A percentile compares a stretch with the other conserved stretches of the same genome.
phyloP scores from a whole-genome alignment of 805 yeast species.

The Wickerhamomyces chaumierensis region DNA sequence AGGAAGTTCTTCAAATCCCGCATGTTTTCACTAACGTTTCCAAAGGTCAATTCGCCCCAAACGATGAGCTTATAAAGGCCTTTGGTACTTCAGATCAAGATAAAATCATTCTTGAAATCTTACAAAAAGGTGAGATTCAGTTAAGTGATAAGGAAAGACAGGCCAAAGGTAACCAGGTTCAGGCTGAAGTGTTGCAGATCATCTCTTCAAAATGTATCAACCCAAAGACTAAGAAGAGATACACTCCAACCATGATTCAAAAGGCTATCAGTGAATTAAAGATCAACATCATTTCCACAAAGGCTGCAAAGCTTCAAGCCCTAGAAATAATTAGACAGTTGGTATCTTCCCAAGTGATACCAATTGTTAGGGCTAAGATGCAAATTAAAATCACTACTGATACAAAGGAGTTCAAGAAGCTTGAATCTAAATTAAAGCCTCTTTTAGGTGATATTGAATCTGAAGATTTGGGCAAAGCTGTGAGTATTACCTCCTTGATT shows the following conservation, averaged over 20 bases:
- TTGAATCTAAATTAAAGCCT: constrained; percentile 30
- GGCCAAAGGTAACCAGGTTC: constrained; percentile 58
- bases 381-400: constrained; percentile 56
- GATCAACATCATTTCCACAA: constrained; percentile 63
- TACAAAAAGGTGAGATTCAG: constrained; percentile 89
- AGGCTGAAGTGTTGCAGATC: constrained; percentile 71
- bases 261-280: constrained; percentile 72
- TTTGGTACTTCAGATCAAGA: constrained; percentile 73
- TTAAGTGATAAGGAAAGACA: constrained; percentile 88
- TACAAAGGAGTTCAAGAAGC: constrained; percentile 37
- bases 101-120: constrained; percentile 66
- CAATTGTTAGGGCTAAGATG: constrained; percentile 93
- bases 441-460: constrained; percentile 31
- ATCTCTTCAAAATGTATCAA: constrained; percentile 87
- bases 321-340: constrained; percentile 79
- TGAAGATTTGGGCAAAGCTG: constrained; percentile 31
- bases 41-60: constrained; percentile 86
- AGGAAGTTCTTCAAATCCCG: constrained; percentile 94
- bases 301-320: constrained; percentile 80
- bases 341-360: constrained; percentile 71
- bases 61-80: constrained; percentile 63
- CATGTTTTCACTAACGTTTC: constrained; percentile 89
- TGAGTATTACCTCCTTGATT: constrained; percentile 56
- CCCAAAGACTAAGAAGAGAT: constrained; percentile 80
- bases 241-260: constrained; percentile 90